Conservation (phyloP, 2,329 filamentous ascomycete species). For the Ceratocystis eucalypticola region DNA sequence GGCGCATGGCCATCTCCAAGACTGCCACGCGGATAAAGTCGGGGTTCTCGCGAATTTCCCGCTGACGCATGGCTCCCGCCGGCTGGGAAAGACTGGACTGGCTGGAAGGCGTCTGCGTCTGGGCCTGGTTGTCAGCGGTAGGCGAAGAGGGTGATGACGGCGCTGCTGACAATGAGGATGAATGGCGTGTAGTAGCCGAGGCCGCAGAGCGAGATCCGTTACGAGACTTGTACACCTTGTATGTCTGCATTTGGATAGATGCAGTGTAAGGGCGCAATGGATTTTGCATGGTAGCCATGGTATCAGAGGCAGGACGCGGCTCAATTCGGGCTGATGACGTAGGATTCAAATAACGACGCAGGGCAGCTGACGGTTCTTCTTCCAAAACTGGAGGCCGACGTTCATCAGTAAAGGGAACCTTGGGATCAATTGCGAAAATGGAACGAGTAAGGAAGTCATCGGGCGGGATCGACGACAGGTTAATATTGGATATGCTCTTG, state of each 20-base stretch:
- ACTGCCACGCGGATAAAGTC: slow-evolving; percentile 59
- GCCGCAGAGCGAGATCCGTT: slow-evolving; percentile 25
- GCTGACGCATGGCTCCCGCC: slow-evolving; percentile 41
- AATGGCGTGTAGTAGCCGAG: slow-evolving; percentile 25
- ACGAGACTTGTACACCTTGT: slow-evolving; percentile 43
- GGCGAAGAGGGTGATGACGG: slow-evolving; percentile 20
- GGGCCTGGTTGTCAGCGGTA: slow-evolving; percentile 20
- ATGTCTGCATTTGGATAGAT: slow-evolving; percentile 60
- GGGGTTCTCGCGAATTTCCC: slow-evolving; percentile 55
- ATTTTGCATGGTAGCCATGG: slow-evolving; percentile 21
- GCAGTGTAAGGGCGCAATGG: slow-evolving; percentile 39
- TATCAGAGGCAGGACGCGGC: slow-evolving; percentile 21
- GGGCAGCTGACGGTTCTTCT: slow-evolving; percentile 51
- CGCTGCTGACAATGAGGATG: slow-evolving; percentile 25
- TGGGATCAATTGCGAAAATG: slow-evolving; percentile 52
- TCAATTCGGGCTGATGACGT: slow-evolving; percentile 25
- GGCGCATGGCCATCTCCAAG: slow-evolving; percentile 60
- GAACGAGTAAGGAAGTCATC: slow-evolving; percentile 55
- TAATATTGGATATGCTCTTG: slow-evolving; percentile 48
- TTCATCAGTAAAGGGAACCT: slow-evolving; percentile 54
- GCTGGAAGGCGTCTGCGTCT: slow-evolving; percentile 25
- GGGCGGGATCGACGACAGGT: slow-evolving; percentile 48
- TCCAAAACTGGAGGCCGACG: slow-evolving; percentile 48
- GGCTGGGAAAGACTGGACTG: slow-evolving; percentile 28
- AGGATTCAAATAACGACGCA: slow-evolving; percentile 55